Evolutionary conservation across 2,329 filamentous ascomycete species (phyloP), one percentile per base, ranked within the genome.

Genomic region (Beauveria caledonica): DNA sequence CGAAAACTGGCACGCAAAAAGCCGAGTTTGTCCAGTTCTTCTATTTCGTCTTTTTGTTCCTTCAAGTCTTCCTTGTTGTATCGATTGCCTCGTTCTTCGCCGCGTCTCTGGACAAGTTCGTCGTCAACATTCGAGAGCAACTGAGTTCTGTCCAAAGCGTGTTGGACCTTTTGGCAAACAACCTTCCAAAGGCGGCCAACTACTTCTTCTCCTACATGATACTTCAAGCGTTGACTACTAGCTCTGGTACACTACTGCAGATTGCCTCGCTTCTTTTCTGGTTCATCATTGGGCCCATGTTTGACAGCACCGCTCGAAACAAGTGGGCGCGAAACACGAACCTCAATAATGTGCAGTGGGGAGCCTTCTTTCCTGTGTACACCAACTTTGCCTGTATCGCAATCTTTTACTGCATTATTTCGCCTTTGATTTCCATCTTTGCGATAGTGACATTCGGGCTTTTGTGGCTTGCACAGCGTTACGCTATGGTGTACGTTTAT

Each of bases 171-270:
- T 77, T 99, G 29, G 93, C 93, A 0, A 72, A 78, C 11, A 94
- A 92, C 62, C 77, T 99, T 5, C 94, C 94, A 2, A 89, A 85
- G 66, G 88, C 92, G 0, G 89, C 91, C 66, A 96, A 97, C 70
- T 99, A 97, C 74, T 99, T 97, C 78, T 97, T 97, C 79, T 93
- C 91, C 1, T 99, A 99, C 81, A 92, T 99, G 86, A 88, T 97
- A 70, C 86, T 99, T 10, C 94, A 97, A 69, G 91, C 92, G 0
- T 80, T 97, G 67, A 92, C 90, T 64, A 92, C 90, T 64, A 96
- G 92, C 72, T 93, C 93, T 1, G 92, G 89, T 72, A 93, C 90
- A 1, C 78, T 97, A 4, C 78, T 97, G 13, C 94, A 97, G 69
- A 83, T 96, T 25, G 85, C 84, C n/a, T 84, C 86, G 3, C 80